Conservation (phyloP, 129 eudicot species). For the Gnaphalium uliginosum region DNA sequence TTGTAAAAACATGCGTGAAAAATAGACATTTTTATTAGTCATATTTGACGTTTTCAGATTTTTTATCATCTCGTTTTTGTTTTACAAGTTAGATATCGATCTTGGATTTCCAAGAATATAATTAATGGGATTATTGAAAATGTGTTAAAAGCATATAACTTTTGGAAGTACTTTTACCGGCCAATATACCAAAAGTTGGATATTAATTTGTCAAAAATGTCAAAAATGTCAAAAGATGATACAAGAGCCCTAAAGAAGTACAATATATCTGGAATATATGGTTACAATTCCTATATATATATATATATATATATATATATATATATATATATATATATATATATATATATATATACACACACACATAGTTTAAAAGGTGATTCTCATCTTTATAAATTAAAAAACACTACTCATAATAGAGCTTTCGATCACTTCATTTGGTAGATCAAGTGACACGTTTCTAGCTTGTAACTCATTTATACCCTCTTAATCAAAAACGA, state of each 20-base stretch:
- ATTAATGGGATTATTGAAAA: too few relatives aligned
- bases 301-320: too few relatives aligned
- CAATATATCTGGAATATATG: slow-evolving; percentile 22
- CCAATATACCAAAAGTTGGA: neutral
- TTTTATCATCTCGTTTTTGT: too few relatives aligned
- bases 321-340: too few relatives aligned
- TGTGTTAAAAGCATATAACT: neutral
- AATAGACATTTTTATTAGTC: too few relatives aligned
- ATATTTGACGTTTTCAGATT: too few relatives aligned
- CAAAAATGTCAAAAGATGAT: slow-evolving; percentile 15
- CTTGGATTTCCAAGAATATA: too few relatives aligned
- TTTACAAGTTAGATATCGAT: too few relatives aligned
- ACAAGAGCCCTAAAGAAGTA: neutral
- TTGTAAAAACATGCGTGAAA: too few relatives aligned
- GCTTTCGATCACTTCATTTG: slow-evolving; percentile 33
- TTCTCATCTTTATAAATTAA: slow-evolving; percentile 31
- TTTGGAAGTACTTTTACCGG: neutral
- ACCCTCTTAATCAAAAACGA: slow-evolving; percentile 1
- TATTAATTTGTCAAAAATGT: too few relatives aligned
- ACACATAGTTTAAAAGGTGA: slow-evolving; percentile 37
- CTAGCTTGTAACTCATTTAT: neutral
- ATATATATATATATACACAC: too few relatives aligned
- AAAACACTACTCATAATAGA: slow-evolving; percentile 29
- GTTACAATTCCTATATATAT: neutral
- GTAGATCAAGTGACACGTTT: slow-evolving; percentile 11